These are phyloP conservation scores for Corinectria fuckeliana DNA, from an alignment of 2,329 filamentous ascomycete species.

Conservation along the genomic window DNA sequence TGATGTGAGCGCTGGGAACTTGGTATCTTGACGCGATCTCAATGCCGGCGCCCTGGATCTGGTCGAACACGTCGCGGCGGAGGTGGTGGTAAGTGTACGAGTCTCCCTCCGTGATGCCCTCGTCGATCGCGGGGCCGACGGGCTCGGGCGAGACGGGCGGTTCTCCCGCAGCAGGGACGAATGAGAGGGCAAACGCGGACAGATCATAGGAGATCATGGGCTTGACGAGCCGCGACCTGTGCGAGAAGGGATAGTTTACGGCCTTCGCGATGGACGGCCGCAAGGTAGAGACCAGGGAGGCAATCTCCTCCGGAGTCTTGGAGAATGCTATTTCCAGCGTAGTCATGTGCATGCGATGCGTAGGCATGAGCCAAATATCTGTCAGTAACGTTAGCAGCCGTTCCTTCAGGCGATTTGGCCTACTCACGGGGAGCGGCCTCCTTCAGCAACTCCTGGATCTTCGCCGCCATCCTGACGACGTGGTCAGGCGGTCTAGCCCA, in stretches of 20 bases:
- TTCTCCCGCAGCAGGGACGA: slow-evolving; percentile 79
- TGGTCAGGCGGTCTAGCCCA: slow-evolving; percentile 84
- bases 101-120: slow-evolving; percentile 59
- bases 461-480: slow-evolving; percentile 69
- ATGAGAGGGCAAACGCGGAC: slow-evolving; percentile 84
- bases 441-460: slow-evolving; percentile 71
- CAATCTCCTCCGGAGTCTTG: slow-evolving; percentile 72
- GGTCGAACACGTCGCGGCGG: slow-evolving; percentile 75
- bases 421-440: slow-evolving; percentile 72
- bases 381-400: slow-evolving; percentile 1
- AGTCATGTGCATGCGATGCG: slow-evolving; percentile 81
- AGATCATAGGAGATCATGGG: slow-evolving; percentile 85
- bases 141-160: slow-evolving; percentile 46
- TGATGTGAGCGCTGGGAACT: slow-evolving; percentile 89
- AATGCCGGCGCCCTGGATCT: slow-evolving; percentile 67
- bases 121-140: slow-evolving; percentile 44
- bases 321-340: slow-evolving; percentile 85
- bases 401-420: not conserved
- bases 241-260: slow-evolving; percentile 68
- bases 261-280: slow-evolving; percentile 63
- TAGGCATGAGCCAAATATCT: slow-evolving; percentile 89
- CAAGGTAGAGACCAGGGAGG: slow-evolving; percentile 64
- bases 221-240: slow-evolving; percentile 79
- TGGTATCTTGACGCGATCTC: slow-evolving; percentile 80
- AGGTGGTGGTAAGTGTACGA: slow-evolving; percentile 90